Conservation (phyloP, 495 filamentous ascomycete genomes). For the Aspergillus heteromorphus region DNA sequence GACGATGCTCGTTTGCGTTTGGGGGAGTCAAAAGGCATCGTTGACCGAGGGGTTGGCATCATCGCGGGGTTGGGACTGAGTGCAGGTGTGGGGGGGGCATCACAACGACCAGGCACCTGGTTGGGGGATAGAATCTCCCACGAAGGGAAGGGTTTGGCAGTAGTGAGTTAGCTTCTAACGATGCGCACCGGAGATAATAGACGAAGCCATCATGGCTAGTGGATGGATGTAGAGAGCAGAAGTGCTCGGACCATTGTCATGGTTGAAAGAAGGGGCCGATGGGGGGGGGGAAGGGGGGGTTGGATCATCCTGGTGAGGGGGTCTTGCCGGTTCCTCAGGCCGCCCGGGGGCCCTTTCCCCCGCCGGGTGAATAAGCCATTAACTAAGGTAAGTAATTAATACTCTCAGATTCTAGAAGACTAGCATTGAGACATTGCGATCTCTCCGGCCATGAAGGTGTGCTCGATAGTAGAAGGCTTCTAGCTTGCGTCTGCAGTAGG, state of each 20-base stretch:
- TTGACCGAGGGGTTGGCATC: slow-evolving; percentile 24
- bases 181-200: not conserved
- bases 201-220: slow-evolving; percentile 10
- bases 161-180: slow-evolving; percentile 3
- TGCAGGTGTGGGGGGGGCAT: slow-evolving; percentile 23
- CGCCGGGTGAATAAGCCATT: not conserved
- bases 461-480: too few species aligned
- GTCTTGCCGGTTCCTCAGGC: not conserved
- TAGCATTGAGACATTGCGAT: too few species aligned
- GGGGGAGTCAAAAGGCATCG: slow-evolving; percentile 29
- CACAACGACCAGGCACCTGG: slow-evolving; percentile 11
- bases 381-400: not conserved
- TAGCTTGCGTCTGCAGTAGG: too few species aligned
- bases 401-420: too few species aligned
- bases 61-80: slow-evolving; percentile 25
- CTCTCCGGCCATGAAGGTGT: too few species aligned
- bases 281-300: too few species aligned
- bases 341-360: not conserved
- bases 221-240: not conserved
- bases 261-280: slow-evolving; percentile 1
- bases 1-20: slow-evolving; percentile 39
- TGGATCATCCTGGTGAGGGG: slow-evolving; percentile 10
- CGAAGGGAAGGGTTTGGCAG: not conserved
- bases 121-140: not conserved
- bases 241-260: slow-evolving; percentile 9